A percentile compares a stretch with the other conserved stretches of the same genome.
These are phyloP conservation scores for Suillus ampliporus DNA, from an alignment of 768 basidiomycete genomes.

Conservation along the genomic window DNA sequence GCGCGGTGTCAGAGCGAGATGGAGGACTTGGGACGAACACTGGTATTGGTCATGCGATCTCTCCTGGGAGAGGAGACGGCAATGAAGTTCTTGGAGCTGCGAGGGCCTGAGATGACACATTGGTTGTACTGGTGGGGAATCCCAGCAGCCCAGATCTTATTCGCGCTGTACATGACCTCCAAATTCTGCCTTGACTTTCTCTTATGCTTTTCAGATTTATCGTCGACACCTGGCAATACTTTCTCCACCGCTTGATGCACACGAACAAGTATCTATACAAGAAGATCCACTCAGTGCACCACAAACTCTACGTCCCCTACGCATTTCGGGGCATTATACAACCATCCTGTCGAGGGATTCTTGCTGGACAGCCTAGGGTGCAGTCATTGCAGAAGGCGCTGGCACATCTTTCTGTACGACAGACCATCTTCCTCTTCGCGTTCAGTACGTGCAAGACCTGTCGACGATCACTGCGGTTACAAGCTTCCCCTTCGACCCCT, in stretches of 20 bases:
- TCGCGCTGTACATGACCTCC: constrained; percentile 79
- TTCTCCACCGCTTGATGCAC: constrained; percentile 92
- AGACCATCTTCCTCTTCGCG: constrained; percentile 82
- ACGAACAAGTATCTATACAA: constrained; percentile 89
- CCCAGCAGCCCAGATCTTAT: constrained; percentile 70
- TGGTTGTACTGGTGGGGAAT: constrained; percentile 94
- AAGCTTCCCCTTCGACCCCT: constrained; percentile 87
- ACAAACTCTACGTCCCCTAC: constrained; percentile 95
- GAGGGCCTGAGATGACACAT: constrained; percentile 55
- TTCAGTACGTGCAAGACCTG: constrained; percentile 90
- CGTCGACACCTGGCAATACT: constrained; percentile 99
- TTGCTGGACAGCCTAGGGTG: constrained; percentile 85
- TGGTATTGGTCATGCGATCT: constrained; percentile 45
- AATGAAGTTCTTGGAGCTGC: constrained; percentile 38
- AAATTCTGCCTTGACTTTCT: neutral
- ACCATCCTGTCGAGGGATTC: constrained; percentile 95
- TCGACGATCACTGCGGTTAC: constrained; percentile 96
- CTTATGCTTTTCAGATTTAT: constrained; percentile 63
- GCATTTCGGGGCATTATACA: constrained; percentile 97
- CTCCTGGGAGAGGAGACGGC: constrained; percentile 49
- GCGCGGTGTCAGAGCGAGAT: constrained; percentile 49
- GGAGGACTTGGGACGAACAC: constrained; percentile 45
- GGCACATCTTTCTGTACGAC: constrained; percentile 77
- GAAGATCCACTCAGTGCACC: constrained; percentile 90
- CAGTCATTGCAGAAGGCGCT: constrained; percentile 72